Evolutionary conservation across 2,329 filamentous ascomycete genomes (phyloP).

Genomic region (Microdochium bolleyi): DNA sequence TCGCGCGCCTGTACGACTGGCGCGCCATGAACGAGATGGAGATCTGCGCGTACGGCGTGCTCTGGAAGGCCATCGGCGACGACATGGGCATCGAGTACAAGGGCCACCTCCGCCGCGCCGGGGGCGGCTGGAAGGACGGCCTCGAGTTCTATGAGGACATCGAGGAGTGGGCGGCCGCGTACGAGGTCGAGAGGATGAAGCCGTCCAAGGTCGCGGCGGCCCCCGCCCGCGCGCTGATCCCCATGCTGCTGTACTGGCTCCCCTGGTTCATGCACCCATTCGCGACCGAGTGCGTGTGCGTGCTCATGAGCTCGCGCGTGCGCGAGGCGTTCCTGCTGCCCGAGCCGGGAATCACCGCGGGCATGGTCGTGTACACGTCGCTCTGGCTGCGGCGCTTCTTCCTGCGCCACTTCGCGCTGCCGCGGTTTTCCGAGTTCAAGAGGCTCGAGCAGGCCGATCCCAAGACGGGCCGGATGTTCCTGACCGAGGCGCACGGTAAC

Average conservation of each 20-base stretch:
- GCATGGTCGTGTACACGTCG: constrained; percentile 32
- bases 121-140: constrained; percentile 36
- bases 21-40: constrained; percentile 59
- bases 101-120: constrained; percentile 20
- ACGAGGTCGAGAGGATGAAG: constrained; percentile 53
- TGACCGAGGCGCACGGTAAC: constrained; percentile 41
- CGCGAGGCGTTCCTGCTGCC: constrained; percentile 55
- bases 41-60: constrained; percentile 55
- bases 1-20: constrained; percentile 64
- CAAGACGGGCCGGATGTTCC: constrained; percentile 42
- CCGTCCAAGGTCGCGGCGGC: constrained; percentile 38
- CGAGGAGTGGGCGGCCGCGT: constrained; percentile 38
- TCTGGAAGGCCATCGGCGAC: constrained; percentile 66
- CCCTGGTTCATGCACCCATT: constrained; percentile 36
- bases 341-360: constrained; percentile 29
- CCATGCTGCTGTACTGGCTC: constrained; percentile 49
- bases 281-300: constrained; percentile 41
- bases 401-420: constrained; percentile 51
- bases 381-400: constrained; percentile 45
- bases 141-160: constrained; percentile 44
- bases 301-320: constrained; percentile 56
- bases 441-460: constrained; percentile 36
- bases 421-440: constrained; percentile 37
- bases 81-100: constrained; percentile 56
- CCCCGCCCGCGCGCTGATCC: constrained; percentile 50